phyloP scores from a whole-genome alignment of 2,329 filamentous ascomycete species.

The Hymenoscyphus albidus region DNA sequence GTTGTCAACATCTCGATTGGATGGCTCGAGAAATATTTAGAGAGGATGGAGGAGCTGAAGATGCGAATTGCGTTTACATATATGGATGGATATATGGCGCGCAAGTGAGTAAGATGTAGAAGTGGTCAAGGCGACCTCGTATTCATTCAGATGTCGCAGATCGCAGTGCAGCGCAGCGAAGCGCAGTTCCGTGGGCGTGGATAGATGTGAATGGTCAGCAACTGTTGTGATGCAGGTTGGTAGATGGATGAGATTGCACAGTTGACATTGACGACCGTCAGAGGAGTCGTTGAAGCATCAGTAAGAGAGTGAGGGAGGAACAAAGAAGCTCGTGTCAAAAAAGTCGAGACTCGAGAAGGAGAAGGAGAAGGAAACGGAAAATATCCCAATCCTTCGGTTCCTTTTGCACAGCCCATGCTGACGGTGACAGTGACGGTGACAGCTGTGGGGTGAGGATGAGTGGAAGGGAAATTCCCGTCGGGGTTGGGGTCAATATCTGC shows the following conservation, averaged over 20 bases:
- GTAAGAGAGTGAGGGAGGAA: neutral
- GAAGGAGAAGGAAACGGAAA: neutral
- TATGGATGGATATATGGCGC: neutral
- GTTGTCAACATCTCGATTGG: neutral
- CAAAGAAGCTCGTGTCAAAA: neutral
- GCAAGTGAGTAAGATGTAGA: neutral
- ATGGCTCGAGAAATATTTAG: neutral
- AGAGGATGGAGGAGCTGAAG: neutral
- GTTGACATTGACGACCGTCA: neutral
- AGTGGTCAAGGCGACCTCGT: slow-evolving; percentile 2
- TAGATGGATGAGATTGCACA: neutral
- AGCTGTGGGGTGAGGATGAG: neutral
- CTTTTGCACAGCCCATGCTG: neutral
- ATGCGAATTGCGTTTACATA: neutral
- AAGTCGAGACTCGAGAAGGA: neutral
- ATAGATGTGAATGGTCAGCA: slow-evolving; percentile 1
- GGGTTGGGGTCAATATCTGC: no score
- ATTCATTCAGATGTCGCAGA: neutral
- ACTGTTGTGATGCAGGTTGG: neutral
- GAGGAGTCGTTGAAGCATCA: neutral
- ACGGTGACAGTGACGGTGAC: no score
- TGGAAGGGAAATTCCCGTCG: neutral
- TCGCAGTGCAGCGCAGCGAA: neutral
- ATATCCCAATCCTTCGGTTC: neutral
- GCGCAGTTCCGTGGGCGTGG: neutral